Evolutionary conservation across 768 basidiomycete species (phyloP).

Genomic region (Pleurotus tuber-regium): DNA sequence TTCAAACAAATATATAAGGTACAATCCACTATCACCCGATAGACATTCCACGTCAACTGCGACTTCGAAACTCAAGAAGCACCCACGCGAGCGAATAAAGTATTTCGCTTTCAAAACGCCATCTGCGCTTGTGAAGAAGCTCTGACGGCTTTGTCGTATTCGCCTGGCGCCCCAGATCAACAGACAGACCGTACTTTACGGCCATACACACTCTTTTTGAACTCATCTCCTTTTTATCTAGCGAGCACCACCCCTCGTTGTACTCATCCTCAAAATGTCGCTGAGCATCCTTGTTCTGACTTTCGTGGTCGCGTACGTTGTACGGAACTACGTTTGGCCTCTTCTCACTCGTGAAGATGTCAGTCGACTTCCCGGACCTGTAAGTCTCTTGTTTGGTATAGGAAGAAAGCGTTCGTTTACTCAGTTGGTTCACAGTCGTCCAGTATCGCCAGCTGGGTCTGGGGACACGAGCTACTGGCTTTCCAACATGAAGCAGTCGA

Average conservation of each 20-base stretch:
- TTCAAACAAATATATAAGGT: not conserved
- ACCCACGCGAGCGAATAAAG: constrained; percentile 5
- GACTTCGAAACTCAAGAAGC: not conserved
- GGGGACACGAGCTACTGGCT: constrained; percentile 35
- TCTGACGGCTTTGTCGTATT: not conserved
- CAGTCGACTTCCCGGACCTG: constrained; percentile 20
- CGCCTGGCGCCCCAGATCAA: not conserved
- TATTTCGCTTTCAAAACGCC: not conserved
- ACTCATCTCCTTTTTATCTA: too few relatives aligned
- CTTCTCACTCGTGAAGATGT: constrained; percentile 11
- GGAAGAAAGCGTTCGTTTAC: not conserved
- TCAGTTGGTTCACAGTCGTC: constrained; percentile 13
- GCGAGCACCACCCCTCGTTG: not conserved
- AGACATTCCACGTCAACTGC: not conserved
- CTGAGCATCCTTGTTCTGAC: constrained; percentile 10
- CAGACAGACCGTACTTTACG: not conserved
- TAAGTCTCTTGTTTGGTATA: constrained; percentile 12
- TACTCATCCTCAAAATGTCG: not conserved
- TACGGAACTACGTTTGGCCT: not conserved
- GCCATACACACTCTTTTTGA: constrained; percentile 3
- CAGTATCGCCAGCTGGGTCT: constrained; percentile 25
- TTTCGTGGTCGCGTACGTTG: constrained; percentile 11
- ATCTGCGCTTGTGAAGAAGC: not conserved
- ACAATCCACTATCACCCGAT: not conserved
- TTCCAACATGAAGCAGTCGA: constrained; percentile 30